phyloP scores from a whole-genome alignment of 108 stramenopile genomes.

The Cylindrotheca closterium region DNA sequence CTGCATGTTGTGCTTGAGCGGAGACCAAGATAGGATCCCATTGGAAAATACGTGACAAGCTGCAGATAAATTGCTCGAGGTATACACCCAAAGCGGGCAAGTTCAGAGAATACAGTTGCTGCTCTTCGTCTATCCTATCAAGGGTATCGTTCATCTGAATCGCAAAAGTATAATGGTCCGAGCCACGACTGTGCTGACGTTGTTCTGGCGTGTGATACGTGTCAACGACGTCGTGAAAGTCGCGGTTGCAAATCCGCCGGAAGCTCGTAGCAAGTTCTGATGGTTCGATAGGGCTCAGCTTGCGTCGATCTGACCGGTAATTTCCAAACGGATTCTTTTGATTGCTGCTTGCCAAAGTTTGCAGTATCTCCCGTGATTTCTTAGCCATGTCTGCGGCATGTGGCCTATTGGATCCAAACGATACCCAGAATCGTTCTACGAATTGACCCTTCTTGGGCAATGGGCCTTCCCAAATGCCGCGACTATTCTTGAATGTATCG shows the following conservation, averaged over 20 bases:
- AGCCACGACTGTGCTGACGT: slow-evolving; percentile 1
- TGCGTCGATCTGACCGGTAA: no score
- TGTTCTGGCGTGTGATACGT: slow-evolving; percentile 53
- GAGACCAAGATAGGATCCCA: background rate
- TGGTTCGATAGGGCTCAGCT: slow-evolving; percentile 32
- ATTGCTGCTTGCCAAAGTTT: background rate
- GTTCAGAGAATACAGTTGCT: slow-evolving; percentile 27
- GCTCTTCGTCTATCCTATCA: slow-evolving; percentile 39
- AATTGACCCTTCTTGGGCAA: slow-evolving; percentile 36
- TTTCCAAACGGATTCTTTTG: background rate
- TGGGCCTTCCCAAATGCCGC: slow-evolving; percentile 43
- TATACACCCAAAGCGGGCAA: slow-evolving; percentile 14
- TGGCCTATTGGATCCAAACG: slow-evolving; percentile 23
- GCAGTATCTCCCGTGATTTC: no score
- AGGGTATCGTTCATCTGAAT: slow-evolving; percentile 44
- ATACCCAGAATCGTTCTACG: slow-evolving; percentile 39
- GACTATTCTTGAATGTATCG: slow-evolving; percentile 29
- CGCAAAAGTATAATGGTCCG: slow-evolving; percentile 30
- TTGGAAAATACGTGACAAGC: slow-evolving; percentile 29
- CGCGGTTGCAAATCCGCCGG: slow-evolving; percentile 40
- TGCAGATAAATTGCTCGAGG: slow-evolving; percentile 46
- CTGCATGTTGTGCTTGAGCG: background rate
- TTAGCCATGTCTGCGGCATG: slow-evolving; percentile 30
- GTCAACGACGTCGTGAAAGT: slow-evolving; percentile 46
- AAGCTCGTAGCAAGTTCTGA: slow-evolving; percentile 34